Conservation (phyloP, 306 rosid genomes). For the Mucuna pruriens region DNA sequence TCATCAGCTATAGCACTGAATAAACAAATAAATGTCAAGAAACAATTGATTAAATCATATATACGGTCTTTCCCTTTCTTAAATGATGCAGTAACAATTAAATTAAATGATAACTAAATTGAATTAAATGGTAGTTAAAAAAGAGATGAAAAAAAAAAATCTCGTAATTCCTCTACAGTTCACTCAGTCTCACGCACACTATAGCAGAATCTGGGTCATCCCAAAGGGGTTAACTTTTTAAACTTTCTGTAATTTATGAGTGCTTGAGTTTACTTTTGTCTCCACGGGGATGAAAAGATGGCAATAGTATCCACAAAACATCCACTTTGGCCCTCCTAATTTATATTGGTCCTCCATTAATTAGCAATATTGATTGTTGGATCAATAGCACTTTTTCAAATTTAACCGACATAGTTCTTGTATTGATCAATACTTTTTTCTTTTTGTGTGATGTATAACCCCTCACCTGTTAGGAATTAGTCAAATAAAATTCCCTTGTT, state of each 20-base stretch:
- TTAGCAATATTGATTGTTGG: not conserved
- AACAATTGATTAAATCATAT: not conserved
- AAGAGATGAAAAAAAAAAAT: not conserved
- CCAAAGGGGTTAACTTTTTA: conserved; percentile 38
- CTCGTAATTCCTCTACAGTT: not conserved
- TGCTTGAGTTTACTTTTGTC: conserved; percentile 6
- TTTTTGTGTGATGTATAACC: too few relatives aligned
- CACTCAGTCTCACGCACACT: not conserved
- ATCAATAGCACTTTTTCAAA: too few relatives aligned
- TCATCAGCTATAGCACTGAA: not conserved
- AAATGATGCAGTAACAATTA: too few relatives aligned
- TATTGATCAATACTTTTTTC: too few relatives aligned
- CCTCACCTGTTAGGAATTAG: too few relatives aligned
- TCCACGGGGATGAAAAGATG: not conserved
- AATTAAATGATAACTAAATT: not conserved
- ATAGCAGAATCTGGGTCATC: conserved; percentile 35
- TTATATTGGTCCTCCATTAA: not conserved
- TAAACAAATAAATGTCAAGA: not conserved
- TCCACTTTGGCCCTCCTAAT: not conserved
- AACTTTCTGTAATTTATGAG: not conserved
- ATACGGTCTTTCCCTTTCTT: too few relatives aligned
- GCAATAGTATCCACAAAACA: not conserved
- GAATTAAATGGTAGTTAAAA: not conserved
- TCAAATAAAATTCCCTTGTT: too few relatives aligned
- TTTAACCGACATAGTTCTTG: too few relatives aligned